Conservation (phyloP, 2,329 filamentous ascomycete species). For the Talaromyces albobiverticillius region DNA sequence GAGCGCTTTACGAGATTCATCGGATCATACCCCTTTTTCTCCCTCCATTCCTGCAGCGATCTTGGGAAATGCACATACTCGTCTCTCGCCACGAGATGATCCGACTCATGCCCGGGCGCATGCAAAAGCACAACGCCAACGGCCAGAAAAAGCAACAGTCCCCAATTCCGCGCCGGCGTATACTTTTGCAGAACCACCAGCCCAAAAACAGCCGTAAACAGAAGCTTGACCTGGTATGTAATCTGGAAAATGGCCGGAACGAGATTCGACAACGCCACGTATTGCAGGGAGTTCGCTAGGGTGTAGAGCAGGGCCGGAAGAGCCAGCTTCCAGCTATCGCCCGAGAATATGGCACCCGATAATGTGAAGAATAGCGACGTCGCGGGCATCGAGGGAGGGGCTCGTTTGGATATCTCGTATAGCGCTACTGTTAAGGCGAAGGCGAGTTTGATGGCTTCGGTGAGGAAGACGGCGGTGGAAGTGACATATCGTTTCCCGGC, state of each 20-base stretch:
- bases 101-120: conserved; percentile 61
- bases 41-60: conserved; percentile 71
- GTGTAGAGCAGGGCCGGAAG: conserved; percentile 88
- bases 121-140: conserved; percentile 83
- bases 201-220: conserved; percentile 85
- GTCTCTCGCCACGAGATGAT: conserved; percentile 55
- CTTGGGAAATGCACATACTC: conserved; percentile 57
- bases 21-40: conserved; percentile 49
- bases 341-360: conserved; percentile 75
- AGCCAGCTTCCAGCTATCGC: conserved; percentile 92
- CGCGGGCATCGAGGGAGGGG: conserved; percentile 74
- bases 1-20: conserved; percentile 64
- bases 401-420: conserved; percentile 76
- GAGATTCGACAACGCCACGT: conserved; percentile 84
- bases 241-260: conserved; percentile 93
- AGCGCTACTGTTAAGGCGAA: conserved; percentile 84
- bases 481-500: conserved; percentile 86
- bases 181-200: conserved; percentile 70
- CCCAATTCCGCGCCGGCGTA: conserved; percentile 72
- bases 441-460: conserved; percentile 85
- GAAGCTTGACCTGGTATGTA: conserved; percentile 90
- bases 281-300: conserved; percentile 89
- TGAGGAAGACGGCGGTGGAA: conserved; percentile 90
- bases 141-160: conserved; percentile 74
- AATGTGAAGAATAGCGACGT: conserved; percentile 78